phyloP scores from a whole-genome alignment of 2,329 filamentous ascomycete species.

The Fusarium tuaranense region DNA sequence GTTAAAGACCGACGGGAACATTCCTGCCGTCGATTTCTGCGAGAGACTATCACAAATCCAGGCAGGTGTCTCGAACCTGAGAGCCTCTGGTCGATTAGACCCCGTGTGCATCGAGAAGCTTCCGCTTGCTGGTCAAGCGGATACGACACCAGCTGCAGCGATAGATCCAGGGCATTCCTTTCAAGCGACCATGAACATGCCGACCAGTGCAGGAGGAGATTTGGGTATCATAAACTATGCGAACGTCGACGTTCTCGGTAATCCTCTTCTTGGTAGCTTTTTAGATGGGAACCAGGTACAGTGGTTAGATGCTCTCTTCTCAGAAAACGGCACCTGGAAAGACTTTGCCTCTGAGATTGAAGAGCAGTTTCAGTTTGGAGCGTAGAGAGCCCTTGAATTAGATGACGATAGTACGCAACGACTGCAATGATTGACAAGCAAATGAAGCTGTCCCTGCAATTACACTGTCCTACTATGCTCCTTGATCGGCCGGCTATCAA shows the following conservation, averaged over 20 bases:
- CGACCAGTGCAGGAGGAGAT: neutral
- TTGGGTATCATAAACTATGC: constrained; percentile 21
- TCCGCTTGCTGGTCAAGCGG: neutral
- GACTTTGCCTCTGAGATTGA: constrained; percentile 45
- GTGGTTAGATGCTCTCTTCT: constrained; percentile 41
- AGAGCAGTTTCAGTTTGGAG: constrained; percentile 40
- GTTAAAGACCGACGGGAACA: constrained; percentile 46
- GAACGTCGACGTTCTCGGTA: constrained; percentile 40
- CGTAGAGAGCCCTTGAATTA: neutral
- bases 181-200: constrained; percentile 16
- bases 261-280: constrained; percentile 44
- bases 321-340: constrained; percentile 41
- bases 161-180: neutral
- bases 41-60: constrained; percentile 44
- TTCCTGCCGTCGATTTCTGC: constrained; percentile 46
- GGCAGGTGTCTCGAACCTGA: constrained; percentile 25
- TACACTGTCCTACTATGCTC: neutral
- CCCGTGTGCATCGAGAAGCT: neutral
- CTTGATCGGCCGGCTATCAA: neutral
- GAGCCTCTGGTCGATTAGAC: constrained; percentile 27
- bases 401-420: neutral
- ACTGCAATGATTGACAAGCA: neutral
- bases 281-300: constrained; percentile 43
- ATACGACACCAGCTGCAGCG: neutral
- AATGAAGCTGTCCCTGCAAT: neutral